Evolutionary conservation across 331 rosid genomes (phyloP).

Genomic region (Prunus yedoensis): DNA sequence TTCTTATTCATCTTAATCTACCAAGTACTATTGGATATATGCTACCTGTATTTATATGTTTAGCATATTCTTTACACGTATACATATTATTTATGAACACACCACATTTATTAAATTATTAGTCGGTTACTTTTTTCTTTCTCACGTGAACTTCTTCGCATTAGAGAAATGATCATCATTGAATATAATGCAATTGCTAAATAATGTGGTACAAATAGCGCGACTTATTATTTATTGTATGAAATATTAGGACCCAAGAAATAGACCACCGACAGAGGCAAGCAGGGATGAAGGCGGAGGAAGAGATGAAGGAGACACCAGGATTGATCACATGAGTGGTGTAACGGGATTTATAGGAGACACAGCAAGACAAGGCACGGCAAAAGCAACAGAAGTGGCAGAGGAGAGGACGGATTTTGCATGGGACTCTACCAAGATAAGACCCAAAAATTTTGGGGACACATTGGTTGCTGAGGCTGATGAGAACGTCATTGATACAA

Average conservation of each 20-base stretch:
- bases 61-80: too few species aligned
- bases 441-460: constrained; percentile 25
- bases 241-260: constrained; percentile 7
- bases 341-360: constrained; percentile 24
- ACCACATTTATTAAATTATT: too few species aligned
- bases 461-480: constrained; percentile 55
- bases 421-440: constrained; percentile 43
- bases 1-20: neutral
- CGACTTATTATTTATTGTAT: neutral
- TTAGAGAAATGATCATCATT: too few species aligned
- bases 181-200: too few species aligned
- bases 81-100: too few species aligned
- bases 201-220: too few species aligned
- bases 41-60: too few species aligned
- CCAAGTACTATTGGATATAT: neutral
- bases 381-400: constrained; percentile 27
- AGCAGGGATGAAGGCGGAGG: neutral
- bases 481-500: constrained; percentile 54
- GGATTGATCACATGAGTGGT: constrained; percentile 5
- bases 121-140: too few species aligned
- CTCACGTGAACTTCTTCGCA: too few species aligned
- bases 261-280: neutral
- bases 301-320: neutral
- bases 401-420: constrained; percentile 50
- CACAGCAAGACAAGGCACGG: constrained; percentile 24